Evolutionary conservation across 2,329 filamentous ascomycete species (phyloP).

Genomic region (Coccinonectria pachysandricola): DNA sequence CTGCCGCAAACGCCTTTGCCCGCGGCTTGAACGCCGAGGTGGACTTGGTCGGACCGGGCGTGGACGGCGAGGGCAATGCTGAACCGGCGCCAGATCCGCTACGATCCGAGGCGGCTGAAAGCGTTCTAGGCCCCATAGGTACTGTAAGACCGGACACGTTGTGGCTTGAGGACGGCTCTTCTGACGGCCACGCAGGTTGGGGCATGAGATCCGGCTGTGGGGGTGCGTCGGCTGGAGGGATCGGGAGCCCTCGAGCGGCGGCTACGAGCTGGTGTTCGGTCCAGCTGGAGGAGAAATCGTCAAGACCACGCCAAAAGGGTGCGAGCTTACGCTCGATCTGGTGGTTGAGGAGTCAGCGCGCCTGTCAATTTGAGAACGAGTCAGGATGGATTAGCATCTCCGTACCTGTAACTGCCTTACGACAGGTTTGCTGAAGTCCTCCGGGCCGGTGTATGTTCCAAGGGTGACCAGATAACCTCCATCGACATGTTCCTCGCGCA

Average conservation of each 20-base stretch:
- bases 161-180: conserved; percentile 35
- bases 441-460: conserved; percentile 81
- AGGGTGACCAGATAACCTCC: conserved; percentile 91
- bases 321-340: conserved; percentile 92
- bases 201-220: conserved; percentile 56
- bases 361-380: conserved; percentile 1
- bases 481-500: conserved; percentile 86
- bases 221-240: conserved; percentile 76
- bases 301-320: conserved; percentile 89
- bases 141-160: conserved; percentile 66
- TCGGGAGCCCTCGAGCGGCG: conserved; percentile 70
- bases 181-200: conserved; percentile 33
- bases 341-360: conserved; percentile 1
- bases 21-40: conserved; percentile 64
- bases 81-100: conserved; percentile 52
- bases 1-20: conserved; percentile 79
- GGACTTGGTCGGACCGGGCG: conserved; percentile 24
- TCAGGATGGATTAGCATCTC: conserved; percentile 2
- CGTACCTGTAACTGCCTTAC: conserved; percentile 85
- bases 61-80: conserved; percentile 36
- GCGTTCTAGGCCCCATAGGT: conserved; percentile 65
- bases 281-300: conserved; percentile 84
- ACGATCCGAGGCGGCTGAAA: conserved; percentile 68
- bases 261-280: conserved; percentile 92
- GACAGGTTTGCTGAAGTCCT: conserved; percentile 84